Evolutionary conservation across 106 monocot species (phyloP), one percentile per base, ranked within the genome.

Genomic region (Dendrobium officinale): DNA sequence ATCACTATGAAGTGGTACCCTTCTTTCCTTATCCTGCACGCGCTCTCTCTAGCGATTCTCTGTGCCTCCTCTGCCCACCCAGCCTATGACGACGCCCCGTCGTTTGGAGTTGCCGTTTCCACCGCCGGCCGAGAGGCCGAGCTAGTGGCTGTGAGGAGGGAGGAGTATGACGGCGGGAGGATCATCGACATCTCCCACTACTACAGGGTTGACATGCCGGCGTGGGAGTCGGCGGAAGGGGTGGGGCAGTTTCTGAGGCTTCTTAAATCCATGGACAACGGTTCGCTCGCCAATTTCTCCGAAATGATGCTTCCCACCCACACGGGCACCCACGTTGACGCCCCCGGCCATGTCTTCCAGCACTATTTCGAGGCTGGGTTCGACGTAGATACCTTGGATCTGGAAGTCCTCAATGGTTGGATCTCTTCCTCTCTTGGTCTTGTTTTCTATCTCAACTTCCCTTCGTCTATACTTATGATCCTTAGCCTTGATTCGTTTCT

Each of bases 301-400:
- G 89, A 86, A 79, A 85, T 98, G 88, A 91, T 86, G 89, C 42
- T 98, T 47, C 78, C 80, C 0, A 37, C 83, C 10, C 98, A 95
- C 85, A 82, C 89, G 16, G 98, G 98, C 42, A 98, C 98, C 48
- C 98, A 98, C 81, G 95, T 98, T 72, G 98, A 98, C 54, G 88
- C 98, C 42, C 98, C 98, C 19, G 95, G 94, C 7, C 98, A 98
- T 68, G 82, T 95, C 64, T 91, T 89, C 83, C 87, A 95, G 80
- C 86, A 90, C 68, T 99, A 95, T 81, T 99, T 90, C 77, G 92
- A 95, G 61, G 95, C 95, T 13, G 98, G 98, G 0, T 95, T 93
- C 75, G 98, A 99, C 68, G 90, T 95, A 42, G 98, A 99, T 76
- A 87, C 91, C 7, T 92, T 93, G 75, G 95, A 95, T 70, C 95